A percentile compares a stretch with the other conserved stretches of the same genome.
Evolutionary conservation across 2,329 filamentous ascomycete genomes (phyloP).

Genomic region (Diaporthe sp.): DNA sequence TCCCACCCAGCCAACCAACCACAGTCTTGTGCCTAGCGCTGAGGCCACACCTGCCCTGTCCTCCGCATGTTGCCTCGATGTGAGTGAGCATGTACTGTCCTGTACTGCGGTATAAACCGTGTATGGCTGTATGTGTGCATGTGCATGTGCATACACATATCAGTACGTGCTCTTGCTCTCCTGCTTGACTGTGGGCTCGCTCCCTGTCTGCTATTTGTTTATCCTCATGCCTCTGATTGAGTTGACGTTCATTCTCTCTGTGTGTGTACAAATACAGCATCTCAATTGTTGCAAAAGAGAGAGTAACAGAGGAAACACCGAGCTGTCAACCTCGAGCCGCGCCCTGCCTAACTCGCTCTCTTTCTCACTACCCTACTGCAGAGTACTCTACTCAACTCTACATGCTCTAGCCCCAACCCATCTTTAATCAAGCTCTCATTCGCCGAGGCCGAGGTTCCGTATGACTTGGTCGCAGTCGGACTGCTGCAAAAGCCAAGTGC

Average conservation of each 20-base stretch:
- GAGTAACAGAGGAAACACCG: neutral
- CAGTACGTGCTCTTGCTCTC: neutral
- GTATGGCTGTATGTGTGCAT: neutral
- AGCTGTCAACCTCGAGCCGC: neutral
- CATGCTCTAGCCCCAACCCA: constrained; percentile 18
- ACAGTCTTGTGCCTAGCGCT: constrained; percentile 31
- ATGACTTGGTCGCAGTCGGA: constrained; percentile 20
- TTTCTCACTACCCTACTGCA: neutral
- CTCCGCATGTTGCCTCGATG: constrained; percentile 7
- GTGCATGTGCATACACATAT: constrained; percentile 13
- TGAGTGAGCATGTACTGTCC: neutral
- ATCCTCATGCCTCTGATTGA: neutral
- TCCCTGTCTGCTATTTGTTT: neutral
- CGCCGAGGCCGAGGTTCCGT: constrained; percentile 1
- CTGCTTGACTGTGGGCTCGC: too few species aligned
- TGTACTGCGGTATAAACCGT: neutral
- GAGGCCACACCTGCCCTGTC: constrained; percentile 27
- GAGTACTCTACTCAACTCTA: neutral
- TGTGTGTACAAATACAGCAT: neutral
- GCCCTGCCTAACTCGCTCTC: neutral
- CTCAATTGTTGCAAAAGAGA: neutral
- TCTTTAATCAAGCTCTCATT: constrained; percentile 22
- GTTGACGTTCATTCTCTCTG: neutral
- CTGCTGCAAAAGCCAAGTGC: constrained; percentile 18
- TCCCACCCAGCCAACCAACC: constrained; percentile 18